These are phyloP conservation scores for Cucumis melo DNA, from an alignment of 306 rosid species.

Conservation along the genomic window DNA sequence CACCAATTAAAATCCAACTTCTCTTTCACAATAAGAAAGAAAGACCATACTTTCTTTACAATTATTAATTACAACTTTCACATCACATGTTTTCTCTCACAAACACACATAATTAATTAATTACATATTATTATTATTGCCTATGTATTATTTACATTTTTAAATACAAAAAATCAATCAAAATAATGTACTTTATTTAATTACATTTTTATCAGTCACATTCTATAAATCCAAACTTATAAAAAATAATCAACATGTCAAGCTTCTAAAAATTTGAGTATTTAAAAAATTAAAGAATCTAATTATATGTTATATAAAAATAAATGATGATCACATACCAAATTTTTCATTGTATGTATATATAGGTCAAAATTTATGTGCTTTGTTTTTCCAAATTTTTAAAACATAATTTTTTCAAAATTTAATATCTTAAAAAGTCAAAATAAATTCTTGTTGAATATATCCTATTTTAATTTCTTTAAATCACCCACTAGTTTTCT, in stretches of 20 bases:
- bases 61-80: not conserved
- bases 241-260: not conserved
- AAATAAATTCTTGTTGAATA: not conserved
- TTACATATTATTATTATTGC: not conserved
- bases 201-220: not conserved
- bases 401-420: too few relatives aligned
- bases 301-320: too few relatives aligned
- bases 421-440: not conserved
- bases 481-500: too few relatives aligned
- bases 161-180: not conserved
- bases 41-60: not conserved
- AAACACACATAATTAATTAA: constrained; percentile 4
- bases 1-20: not conserved
- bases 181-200: too few relatives aligned
- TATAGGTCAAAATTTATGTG: too few relatives aligned
- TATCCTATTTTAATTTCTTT: too few relatives aligned
- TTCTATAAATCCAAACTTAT: not conserved
- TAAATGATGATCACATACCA: not conserved
- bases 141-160: not conserved
- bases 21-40: not conserved
- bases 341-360: too few relatives aligned
- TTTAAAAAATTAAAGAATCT: not conserved
- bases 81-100: not conserved
- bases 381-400: too few relatives aligned
- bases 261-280: not conserved